A percentile compares a stretch with the other conserved stretches of the same genome.
These are phyloP conservation scores for Venturia carpophila DNA, from an alignment of 2,329 filamentous ascomycete genomes.

Conservation along the genomic window DNA sequence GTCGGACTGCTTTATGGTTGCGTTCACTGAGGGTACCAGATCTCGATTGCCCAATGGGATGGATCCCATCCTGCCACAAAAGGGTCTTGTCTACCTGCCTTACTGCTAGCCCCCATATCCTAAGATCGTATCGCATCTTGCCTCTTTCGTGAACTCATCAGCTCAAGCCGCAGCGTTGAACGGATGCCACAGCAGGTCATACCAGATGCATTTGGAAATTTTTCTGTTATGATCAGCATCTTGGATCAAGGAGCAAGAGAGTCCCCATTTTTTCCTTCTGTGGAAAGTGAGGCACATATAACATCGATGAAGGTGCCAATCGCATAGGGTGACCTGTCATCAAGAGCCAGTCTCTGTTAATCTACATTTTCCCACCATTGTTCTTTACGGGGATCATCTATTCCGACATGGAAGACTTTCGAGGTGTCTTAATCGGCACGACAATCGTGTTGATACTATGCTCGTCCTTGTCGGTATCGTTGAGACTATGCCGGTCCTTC, in stretches of 20 bases:
- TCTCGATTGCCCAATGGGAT: background rate
- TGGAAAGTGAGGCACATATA: background rate
- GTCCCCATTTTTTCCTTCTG: background rate
- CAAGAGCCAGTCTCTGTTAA: background rate
- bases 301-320: background rate
- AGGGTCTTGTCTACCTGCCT: background rate
- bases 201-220: background rate
- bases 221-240: background rate
- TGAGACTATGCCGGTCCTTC: slow-evolving; percentile 1
- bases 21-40: background rate
- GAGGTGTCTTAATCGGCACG: slow-evolving; percentile 2
- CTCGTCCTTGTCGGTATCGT: slow-evolving; percentile 4
- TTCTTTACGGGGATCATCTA: background rate
- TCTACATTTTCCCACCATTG: background rate
- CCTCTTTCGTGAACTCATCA: background rate
- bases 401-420: slow-evolving; percentile 3
- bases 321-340: background rate
- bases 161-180: background rate
- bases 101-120: background rate
- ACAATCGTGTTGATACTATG: slow-evolving; percentile 6
- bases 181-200: background rate
- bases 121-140: background rate
- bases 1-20: background rate
- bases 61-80: background rate
- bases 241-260: background rate